Evolutionary conservation across 768 basidiomycete genomes (phyloP).

Genomic region (Boletus tylopilopsis): DNA sequence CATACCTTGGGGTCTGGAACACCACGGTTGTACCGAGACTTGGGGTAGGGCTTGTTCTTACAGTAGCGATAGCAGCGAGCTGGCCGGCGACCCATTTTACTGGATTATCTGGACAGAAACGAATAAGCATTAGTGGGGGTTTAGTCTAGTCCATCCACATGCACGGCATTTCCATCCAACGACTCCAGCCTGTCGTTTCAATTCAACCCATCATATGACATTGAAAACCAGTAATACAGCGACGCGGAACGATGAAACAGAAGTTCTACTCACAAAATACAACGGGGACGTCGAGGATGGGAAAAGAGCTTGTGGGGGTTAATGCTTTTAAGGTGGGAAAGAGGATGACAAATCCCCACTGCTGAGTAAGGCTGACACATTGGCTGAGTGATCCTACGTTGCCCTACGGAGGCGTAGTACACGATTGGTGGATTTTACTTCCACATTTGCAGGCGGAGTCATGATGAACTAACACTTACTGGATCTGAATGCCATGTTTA

Average conservation of each 20-base stretch:
- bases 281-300: slow-evolving; percentile 10
- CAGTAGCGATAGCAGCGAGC: slow-evolving; percentile 99
- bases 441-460: too few species aligned
- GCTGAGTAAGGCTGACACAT: slow-evolving; percentile 18
- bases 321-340: slow-evolving; percentile 23
- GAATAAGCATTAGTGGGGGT: slow-evolving; percentile 3
- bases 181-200: not conserved
- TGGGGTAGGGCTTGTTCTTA: slow-evolving; percentile 99
- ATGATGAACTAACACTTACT: too few species aligned
- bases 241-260: not conserved
- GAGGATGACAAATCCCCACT: too few species aligned
- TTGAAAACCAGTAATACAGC: not conserved
- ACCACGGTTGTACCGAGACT: slow-evolving; percentile 96
- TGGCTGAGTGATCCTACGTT: too few species aligned
- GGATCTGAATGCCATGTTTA: too few species aligned
- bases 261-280: slow-evolving; percentile 20
- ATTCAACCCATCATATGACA: not conserved
- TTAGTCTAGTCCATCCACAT: slow-evolving; percentile 10
- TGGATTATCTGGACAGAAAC: slow-evolving; percentile 8
- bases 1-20: slow-evolving; percentile 90
- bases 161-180: slow-evolving; percentile 12
- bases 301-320: not conserved
- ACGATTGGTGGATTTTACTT: too few species aligned
- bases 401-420: too few species aligned
- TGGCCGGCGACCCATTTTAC: slow-evolving; percentile 89